Percentiles rank a stretch among this genome's conserved stretches.
These are phyloP conservation scores for Zymoseptoria pseudotritici DNA, from an alignment of 2,329 filamentous ascomycete genomes.

Conservation along the genomic window DNA sequence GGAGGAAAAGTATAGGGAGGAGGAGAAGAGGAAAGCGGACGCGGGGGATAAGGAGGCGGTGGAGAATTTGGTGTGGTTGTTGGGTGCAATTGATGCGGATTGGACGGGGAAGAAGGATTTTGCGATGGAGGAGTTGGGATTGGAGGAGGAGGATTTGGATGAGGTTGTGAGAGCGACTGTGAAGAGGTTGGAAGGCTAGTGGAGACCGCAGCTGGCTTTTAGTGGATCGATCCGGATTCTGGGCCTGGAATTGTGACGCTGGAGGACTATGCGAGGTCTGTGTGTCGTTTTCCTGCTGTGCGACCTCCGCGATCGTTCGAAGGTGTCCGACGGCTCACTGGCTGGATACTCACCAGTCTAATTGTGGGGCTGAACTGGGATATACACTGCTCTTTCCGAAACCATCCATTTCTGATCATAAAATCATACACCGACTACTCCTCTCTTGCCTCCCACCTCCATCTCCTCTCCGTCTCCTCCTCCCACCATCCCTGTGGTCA, in stretches of 20 bases:
- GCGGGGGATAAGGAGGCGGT: slow-evolving; percentile 29
- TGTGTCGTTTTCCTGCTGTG: background rate
- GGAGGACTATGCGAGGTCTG: background rate
- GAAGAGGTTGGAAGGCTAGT: slow-evolving; percentile 12
- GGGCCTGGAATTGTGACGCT: background rate
- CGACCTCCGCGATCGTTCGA: background rate
- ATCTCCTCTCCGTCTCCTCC: slow-evolving; percentile 4
- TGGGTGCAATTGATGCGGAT: slow-evolving; percentile 27
- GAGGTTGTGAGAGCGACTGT: slow-evolving; percentile 29
- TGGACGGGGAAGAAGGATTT: slow-evolving; percentile 30
- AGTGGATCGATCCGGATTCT: background rate
- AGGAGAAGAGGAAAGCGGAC: slow-evolving; percentile 31
- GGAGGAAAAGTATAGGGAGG: slow-evolving; percentile 25
- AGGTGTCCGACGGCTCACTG: too few species aligned
- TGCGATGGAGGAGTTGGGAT: slow-evolving; percentile 36
- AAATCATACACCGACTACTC: slow-evolving; percentile 16
- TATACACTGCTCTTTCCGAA: background rate
- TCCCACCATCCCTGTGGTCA: slow-evolving; percentile 11
- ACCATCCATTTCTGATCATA: slow-evolving; percentile 7
- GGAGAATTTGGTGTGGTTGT: slow-evolving; percentile 27
- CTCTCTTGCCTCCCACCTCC: slow-evolving; percentile 6
- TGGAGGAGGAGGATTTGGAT: slow-evolving; percentile 36
- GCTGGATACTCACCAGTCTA: too few species aligned
- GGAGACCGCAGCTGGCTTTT: background rate
- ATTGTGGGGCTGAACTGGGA: background rate